phyloP scores from a whole-genome alignment of 768 basidiomycete species.

The Boletus sensibilis region DNA sequence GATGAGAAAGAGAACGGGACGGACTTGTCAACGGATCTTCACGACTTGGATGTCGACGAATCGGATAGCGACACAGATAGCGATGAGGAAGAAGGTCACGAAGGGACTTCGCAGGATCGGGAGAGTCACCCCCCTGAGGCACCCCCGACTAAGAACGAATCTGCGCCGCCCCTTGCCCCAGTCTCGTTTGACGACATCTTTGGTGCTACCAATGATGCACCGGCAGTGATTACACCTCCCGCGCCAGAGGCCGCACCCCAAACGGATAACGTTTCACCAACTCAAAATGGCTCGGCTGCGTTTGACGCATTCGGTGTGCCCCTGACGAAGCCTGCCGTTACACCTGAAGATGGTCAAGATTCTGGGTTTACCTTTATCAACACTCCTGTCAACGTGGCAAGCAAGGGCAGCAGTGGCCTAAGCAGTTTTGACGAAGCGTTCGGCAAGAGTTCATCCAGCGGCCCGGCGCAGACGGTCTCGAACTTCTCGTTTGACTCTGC shows the following conservation, averaged over 20 bases:
- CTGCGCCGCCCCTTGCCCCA: conserved; percentile 4
- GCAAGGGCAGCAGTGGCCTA: conserved; percentile 30
- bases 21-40: conserved; percentile 50
- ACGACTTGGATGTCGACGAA: conserved; percentile 58
- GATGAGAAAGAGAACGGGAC: conserved; percentile 42
- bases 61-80: conserved; percentile 57
- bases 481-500: conserved; percentile 64
- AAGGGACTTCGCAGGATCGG: conserved; percentile 18
- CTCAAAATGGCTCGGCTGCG: conserved; percentile 18
- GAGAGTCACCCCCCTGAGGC: conserved; percentile 21
- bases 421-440: conserved; percentile 78
- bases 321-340: conserved; percentile 16
- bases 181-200: conserved; percentile 60
- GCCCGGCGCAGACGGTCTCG: conserved; percentile 32
- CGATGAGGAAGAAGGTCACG: conserved; percentile 39
- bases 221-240: conserved; percentile 21
- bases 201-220: conserved; percentile 32
- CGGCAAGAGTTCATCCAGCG: conserved; percentile 47
- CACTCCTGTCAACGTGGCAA: conserved; percentile 11
- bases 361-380: conserved; percentile 21
- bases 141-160: conserved; percentile 13
- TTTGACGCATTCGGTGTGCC: conserved; percentile 44
- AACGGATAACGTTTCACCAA: conserved; percentile 16
- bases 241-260: conserved; percentile 15
- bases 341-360: conserved; percentile 23